Base-by-base conservation (phyloP, 306 rosid genomes). In the Glycine tomentella region DNA sequence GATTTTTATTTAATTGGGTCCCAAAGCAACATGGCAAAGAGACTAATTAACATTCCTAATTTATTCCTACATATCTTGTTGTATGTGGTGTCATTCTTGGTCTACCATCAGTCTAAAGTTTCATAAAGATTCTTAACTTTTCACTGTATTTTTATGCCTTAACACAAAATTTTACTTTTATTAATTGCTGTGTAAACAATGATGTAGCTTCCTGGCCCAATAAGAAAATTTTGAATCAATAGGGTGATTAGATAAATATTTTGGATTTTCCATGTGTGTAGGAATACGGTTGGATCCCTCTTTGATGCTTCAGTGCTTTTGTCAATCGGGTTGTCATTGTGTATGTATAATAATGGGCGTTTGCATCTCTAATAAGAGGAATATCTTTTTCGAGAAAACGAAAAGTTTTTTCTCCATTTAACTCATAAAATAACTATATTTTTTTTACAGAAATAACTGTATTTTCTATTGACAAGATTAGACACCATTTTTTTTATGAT, bases 1-100 rank as follows among this genome's bases (percentile, higher is more conserved):
- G 75, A 61, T 77, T 81, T 77, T 78, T 70, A 76, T 68, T 74
- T 57, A 16, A 45, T 40, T 82, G 15, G 20, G 55, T 58, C 74
- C 66, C 34, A 17, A 13, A 9, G 68, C 42, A 56, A 5, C 46
- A 36, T n/a, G 12, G 64, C 64, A n/a, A 0, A 49, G 50, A 38
- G 53, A 2, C 34, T 44, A 9, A 10, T 20, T 11, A 17, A 46
- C 15, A 10, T 17, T 20, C 25, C 6, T 16, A 45, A 45, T 68
- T 7, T 68, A 15, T 45, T 67, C 36, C 33, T 15, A 16, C 34
- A 9, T 42, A 42, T 67, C 34, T 15, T 67, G 14, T 42, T 42
- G 73, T 40, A 34, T 17, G 31, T 65, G 7, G 13, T 65, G 50
- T 4, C 6, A 7, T 65, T 65, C 71, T 64, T 14, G 4, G 9